Evolutionary conservation across 2,329 filamentous ascomycete genomes (phyloP).

Genomic region (Hymenoscyphus fructigenus): DNA sequence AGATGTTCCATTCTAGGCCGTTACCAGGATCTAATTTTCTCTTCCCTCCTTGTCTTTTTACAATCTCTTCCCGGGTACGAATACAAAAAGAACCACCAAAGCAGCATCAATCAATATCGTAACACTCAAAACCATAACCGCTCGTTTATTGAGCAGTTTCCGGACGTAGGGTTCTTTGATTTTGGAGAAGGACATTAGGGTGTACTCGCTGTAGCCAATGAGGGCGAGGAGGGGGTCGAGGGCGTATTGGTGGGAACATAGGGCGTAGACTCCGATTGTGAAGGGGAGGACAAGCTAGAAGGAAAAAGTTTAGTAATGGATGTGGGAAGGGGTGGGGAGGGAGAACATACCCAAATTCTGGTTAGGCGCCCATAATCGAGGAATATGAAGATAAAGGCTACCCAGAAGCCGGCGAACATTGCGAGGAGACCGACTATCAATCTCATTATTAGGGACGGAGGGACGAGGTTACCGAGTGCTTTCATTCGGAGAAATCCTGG

Average conservation of each 20-base stretch:
- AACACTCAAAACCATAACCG: constrained; percentile 75
- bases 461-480: constrained; percentile 92
- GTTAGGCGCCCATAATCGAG: constrained; percentile 72
- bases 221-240: constrained; percentile 89
- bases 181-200: constrained; percentile 84
- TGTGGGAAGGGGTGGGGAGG: not conserved
- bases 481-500: constrained; percentile 94
- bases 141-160: constrained; percentile 78
- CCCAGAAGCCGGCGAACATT: constrained; percentile 93
- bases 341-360: constrained; percentile 81
- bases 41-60: constrained; percentile 38
- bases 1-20: constrained; percentile 6
- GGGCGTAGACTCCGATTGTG: constrained; percentile 83
- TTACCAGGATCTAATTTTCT: constrained; percentile 7
- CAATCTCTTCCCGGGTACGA: constrained; percentile 85
- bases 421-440: constrained; percentile 81
- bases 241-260: constrained; percentile 91
- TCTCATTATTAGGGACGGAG: constrained; percentile 81
- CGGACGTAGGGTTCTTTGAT: constrained; percentile 91
- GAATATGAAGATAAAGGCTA: constrained; percentile 90
- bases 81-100: constrained; percentile 87
- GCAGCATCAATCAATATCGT: constrained; percentile 76
- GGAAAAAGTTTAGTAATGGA: constrained; percentile 35
- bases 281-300: constrained; percentile 81
- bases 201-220: constrained; percentile 92